Conservation (phyloP, 768 basidiomycete species). For the Serendipita sp. region DNA sequence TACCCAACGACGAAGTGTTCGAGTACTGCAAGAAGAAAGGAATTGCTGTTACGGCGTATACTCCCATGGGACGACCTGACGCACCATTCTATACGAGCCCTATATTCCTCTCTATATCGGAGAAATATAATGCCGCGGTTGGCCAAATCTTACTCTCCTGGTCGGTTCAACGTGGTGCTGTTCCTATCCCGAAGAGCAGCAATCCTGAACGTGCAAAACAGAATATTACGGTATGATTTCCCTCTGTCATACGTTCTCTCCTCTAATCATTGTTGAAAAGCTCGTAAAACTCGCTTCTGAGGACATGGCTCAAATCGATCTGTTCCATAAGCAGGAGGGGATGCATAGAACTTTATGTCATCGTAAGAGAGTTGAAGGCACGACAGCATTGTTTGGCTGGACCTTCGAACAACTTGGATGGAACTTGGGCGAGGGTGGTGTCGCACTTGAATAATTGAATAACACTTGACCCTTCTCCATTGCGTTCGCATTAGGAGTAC, state of each 20-base stretch:
- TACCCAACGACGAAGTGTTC: constrained; percentile 42
- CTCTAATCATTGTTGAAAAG: constrained; percentile 5
- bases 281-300: constrained; percentile 10
- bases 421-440: constrained; percentile 9
- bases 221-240: constrained; percentile 10
- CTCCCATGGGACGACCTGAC: constrained; percentile 25
- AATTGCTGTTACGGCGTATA: constrained; percentile 51
- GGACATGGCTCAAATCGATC: constrained; percentile 8
- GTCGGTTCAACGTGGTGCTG: constrained; percentile 14
- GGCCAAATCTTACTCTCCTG: constrained; percentile 13
- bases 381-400: constrained; percentile 14
- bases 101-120: constrained; percentile 20
- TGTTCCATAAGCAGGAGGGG: constrained; percentile 12
- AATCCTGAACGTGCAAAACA: constrained; percentile 4
- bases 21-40: constrained; percentile 37
- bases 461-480: background rate
- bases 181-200: constrained; percentile 13
- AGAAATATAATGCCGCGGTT: constrained; percentile 28
- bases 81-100: constrained; percentile 21
- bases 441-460: background rate
- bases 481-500: no score
- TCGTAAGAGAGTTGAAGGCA: constrained; percentile 5
- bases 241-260: background rate
- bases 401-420: constrained; percentile 18
- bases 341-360: constrained; percentile 7